Evolutionary conservation across 257 asterid species (phyloP), one percentile per base, ranked within the genome.

Genomic region (Cruciata laevipes): DNA sequence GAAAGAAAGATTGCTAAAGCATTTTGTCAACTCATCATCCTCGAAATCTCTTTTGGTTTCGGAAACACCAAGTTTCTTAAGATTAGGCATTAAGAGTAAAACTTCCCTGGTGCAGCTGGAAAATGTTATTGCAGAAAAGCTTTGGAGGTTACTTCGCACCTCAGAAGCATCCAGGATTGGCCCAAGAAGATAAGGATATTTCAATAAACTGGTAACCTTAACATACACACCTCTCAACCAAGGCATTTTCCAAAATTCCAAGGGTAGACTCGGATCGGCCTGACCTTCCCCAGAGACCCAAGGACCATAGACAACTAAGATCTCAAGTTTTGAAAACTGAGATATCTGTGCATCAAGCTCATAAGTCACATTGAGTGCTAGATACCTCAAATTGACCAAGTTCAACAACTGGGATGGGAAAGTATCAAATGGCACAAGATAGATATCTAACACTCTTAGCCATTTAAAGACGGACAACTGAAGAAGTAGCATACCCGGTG

Each of bases 401-500:
- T 60, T 60, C 42, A 60, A 25, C 40, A 60, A 27, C n/a, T 27
- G 40, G 7, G 7, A 9, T 0, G 65, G 65, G 33, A 60, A 60
- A 60, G 38, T 20, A 7, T 20, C 60, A 70, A 81, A 77, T 35
- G 58, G 57, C 61, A n/a, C 55, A 53, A 53, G 42, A 13, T 68
- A 55, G 21, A 75, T 25, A 63, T 81, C 85, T 62, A 81, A 67
- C 31, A 78, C 77, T 21, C 75, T 81, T 1, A 81, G 75, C 74
- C 61, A 62, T 63, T 52, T 61, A 68, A 75, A 73, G 17, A 40
- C 47, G 62, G 74, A 61, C 47, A 69, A 33, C 60, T 23, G 21
- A 25, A 69, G 42, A 69, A n/a, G 16, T 6, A 57, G 2, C 3
- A 37, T 9, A 24, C 56, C 58, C 0, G 37, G 66, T 12, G 62